Base-by-base conservation (phyloP, 305 asterid genomes). In the Fraxinus greggii region DNA sequence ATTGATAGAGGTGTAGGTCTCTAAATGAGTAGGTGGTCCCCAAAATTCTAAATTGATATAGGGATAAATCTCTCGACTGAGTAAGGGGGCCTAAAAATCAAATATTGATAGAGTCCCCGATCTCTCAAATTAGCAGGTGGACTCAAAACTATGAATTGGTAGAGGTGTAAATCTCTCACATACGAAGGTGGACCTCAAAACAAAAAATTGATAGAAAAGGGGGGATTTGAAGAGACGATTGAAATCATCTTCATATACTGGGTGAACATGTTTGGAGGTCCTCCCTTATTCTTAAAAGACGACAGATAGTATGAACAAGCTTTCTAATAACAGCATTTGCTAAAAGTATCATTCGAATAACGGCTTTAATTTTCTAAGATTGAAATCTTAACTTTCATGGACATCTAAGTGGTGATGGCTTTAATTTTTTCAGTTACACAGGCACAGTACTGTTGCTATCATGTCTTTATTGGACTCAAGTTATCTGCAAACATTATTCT, bases 401-500 rank as follows among this genome's bases (percentile, higher is more conserved):
- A 28, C 3, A 67, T 67, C 3, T 24, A 10, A 28, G 3, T 67
- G 9, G 36, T 67, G 35, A 3, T 26, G 19, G 7, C n/a, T n/a
- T n/a, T n/a, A n/a, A n/a, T n/a, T n/a, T n/a, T n/a, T n/a, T n/a
- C n/a, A n/a, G n/a, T n/a, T 78, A 32, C 75, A 38, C 10, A 38
- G 23, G 81, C 69, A 67, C 38, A 6, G n/a, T 35, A 33, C 28
- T 24, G 36, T 56, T 79, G 75, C 2, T 17, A 15, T 36, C 15
- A n/a, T 21, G 56, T 69, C 75, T 63, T 78, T 38, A 75, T 3
- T 75, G 35, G 48, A 67, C 72, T 45, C 24, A 59, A 36, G 29
- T 79, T n/a, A 74, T 48, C 26, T 76, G 28, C 74, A 6, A 13
- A 42, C 72, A 21, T 42, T 80, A 70, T 61, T 19, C 81, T 72